phyloP scores from a whole-genome alignment of 371 early-diverging fungal genomes.

The Mucor plumbeus region DNA sequence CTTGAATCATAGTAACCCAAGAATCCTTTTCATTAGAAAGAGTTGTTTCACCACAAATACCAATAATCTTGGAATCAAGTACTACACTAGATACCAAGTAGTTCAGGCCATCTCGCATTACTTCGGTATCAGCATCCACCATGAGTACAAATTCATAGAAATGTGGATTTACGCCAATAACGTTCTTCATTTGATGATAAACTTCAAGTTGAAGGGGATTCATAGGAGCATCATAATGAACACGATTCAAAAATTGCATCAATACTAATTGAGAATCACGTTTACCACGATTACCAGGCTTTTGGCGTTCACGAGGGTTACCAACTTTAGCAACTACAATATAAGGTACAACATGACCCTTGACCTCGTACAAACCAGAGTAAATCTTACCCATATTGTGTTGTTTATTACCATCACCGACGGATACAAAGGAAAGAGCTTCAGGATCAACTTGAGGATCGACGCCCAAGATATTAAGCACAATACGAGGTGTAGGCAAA shows the following conservation, averaged over 20 bases:
- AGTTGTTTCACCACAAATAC: conserved; percentile 91
- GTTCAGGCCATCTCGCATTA: conserved; percentile 78
- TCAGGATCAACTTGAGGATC: conserved; percentile 79
- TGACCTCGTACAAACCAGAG: conserved; percentile 87
- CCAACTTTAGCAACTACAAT: conserved; percentile 95
- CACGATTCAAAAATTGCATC: conserved; percentile 97
- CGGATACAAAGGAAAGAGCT: conserved; percentile 84
- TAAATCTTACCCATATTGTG: conserved; percentile 94
- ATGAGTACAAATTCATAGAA: conserved; percentile 89
- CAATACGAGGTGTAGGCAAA: conserved; percentile 93
- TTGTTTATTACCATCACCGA: conserved; percentile 85
- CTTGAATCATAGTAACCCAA: conserved; percentile 98
- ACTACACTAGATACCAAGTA: conserved; percentile 85
- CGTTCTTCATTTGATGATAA: conserved; percentile 87
- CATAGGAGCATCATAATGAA: conserved; percentile 93
- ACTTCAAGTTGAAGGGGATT: conserved; percentile 88
- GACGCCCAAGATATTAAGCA: conserved; percentile 91
- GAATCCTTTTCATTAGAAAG: conserved; percentile 88
- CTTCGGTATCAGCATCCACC: conserved; percentile 95
- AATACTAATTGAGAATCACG: conserved; percentile 98
- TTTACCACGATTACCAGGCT: conserved; percentile 98
- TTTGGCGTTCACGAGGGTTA: conserved; percentile 74
- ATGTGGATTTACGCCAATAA: conserved; percentile 84
- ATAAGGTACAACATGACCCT: conserved; percentile 76
- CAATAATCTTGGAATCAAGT: conserved; percentile 85